These are phyloP conservation scores for Daedaleopsis sinensis DNA, from an alignment of 768 basidiomycete species.

Conservation along the genomic window DNA sequence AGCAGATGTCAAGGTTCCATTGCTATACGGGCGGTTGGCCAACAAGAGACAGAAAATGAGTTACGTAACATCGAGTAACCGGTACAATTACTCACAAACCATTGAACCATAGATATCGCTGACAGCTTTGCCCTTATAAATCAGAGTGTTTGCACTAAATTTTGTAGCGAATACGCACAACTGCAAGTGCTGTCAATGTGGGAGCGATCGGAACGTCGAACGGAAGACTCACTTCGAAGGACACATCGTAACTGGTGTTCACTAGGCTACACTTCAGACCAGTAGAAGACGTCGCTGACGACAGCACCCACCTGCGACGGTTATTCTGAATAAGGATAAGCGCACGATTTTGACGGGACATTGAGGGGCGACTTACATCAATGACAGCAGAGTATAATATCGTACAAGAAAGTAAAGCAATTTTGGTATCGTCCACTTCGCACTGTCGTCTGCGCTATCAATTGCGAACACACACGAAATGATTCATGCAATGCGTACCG, in stretches of 20 bases:
- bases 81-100: too few relatives aligned
- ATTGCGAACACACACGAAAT: background rate
- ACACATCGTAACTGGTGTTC: background rate
- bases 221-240: background rate
- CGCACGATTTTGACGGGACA: too few relatives aligned
- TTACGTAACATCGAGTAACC: too few relatives aligned
- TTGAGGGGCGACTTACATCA: conserved; percentile 7
- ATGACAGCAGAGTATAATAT: conserved; percentile 10
- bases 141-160: too few relatives aligned
- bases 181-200: background rate
- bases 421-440: conserved; percentile 8
- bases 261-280: background rate
- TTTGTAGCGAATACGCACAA: background rate
- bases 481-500: background rate
- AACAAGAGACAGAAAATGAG: too few relatives aligned
- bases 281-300: too few relatives aligned
- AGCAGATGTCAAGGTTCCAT: too few relatives aligned
- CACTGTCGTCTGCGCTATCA: background rate
- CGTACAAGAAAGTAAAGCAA: conserved; percentile 10
- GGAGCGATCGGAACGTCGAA: background rate
- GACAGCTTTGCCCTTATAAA: too few relatives aligned
- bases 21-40: too few relatives aligned
- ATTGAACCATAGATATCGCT: too few relatives aligned
- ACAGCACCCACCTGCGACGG: too few relatives aligned
- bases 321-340: too few relatives aligned